Evolutionary conservation across 176 grass and related monocot species (phyloP), one percentile per base, ranked within the genome.

Genomic region (Bromus sterilis): DNA sequence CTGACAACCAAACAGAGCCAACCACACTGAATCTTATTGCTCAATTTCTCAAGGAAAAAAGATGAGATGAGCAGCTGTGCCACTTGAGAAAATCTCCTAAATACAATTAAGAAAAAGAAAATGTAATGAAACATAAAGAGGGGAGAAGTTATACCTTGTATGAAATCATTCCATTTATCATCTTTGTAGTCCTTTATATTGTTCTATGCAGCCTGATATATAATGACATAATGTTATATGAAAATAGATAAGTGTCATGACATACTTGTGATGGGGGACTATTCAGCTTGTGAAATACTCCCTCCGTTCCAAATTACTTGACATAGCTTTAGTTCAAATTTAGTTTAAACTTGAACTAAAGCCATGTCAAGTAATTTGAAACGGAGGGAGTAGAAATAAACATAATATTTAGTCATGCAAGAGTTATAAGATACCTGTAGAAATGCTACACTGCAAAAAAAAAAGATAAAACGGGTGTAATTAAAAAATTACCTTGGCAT

Each of bases 401-500:
- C 41, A 56, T 24, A 29, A 37, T 26, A n/a, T 32, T 46, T 67
- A 59, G 31, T 4, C 51, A 70, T 76, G 12, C 5, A 37, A 25
- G 16, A 82, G 11, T 30, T 18, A 41, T 11, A 67, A 36, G 60
- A 41, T 41, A 18, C n/a, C 28, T 11, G 7, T 21, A 49, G 6
- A 78, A 53, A 82, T 51, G 32, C 74, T 83, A 58, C 26, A n/a
- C n/a, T n/a, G n/a, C n/a, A n/a, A n/a, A 46, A 79, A 57, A 0
- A 16, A 34, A 14, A 44, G 7, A 69, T 21, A 59, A 1, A 59
- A 66, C 66, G 82, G 40, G 39, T 53, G 0, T 6, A 71, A 32
- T 23, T 23, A 48, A 51, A 8, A 58, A 66, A 33, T 87, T 84
- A 97, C 94, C 91, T 97, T 89, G 80, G 59, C 37, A 56, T 84